phyloP scores from a whole-genome alignment of 2,329 filamentous ascomycete species.

The Ceratocystis diversiconidia region DNA sequence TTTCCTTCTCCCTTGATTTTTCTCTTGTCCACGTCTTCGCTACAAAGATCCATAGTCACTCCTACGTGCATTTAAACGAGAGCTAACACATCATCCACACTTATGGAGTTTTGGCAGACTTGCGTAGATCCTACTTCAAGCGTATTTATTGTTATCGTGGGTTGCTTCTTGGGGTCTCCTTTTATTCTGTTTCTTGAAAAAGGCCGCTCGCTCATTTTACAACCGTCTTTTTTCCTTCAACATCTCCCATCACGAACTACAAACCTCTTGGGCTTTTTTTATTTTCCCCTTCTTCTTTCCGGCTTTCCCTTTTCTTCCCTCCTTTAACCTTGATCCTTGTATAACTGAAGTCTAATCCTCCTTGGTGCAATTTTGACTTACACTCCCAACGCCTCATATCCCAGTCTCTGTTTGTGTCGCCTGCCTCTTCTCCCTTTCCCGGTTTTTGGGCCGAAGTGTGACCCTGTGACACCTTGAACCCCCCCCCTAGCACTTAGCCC shows the following conservation, averaged over 20 bases:
- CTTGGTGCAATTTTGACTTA: constrained; percentile 5
- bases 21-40: neutral
- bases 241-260: neutral
- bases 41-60: neutral
- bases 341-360: neutral
- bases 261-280: too few species aligned
- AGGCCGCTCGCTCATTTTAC: neutral
- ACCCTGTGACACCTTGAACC: neutral
- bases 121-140: neutral
- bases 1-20: neutral
- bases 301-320: neutral
- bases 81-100: constrained; percentile 4
- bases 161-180: neutral
- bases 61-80: constrained; percentile 3
- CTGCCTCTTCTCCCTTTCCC: neutral
- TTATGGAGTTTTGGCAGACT: neutral
- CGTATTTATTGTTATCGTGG: constrained; percentile 1
- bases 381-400: constrained; percentile 1
- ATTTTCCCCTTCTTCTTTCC: neutral
- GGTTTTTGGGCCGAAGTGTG: neutral
- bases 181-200: neutral
- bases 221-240: neutral
- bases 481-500: neutral
- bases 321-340: neutral
- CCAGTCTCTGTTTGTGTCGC: neutral